Conservation (phyloP, 169 alveolate genomes). For the Plasmodium gonderi region DNA sequence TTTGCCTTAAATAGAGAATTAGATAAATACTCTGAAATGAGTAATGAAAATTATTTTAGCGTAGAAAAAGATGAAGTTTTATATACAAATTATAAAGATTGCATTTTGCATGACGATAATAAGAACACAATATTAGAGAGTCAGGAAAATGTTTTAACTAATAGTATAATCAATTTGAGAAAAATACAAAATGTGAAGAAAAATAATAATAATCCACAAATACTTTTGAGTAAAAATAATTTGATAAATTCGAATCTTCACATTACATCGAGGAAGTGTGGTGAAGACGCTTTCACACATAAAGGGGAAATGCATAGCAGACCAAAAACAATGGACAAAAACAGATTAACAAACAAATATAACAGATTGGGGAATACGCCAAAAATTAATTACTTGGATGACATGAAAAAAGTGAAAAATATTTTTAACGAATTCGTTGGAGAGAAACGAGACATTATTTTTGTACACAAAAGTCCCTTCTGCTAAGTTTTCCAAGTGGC, state of each 20-base stretch:
- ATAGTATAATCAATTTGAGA: neutral
- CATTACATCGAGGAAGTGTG: neutral
- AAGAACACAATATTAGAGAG: neutral
- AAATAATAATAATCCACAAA: neutral
- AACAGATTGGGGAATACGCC: neutral
- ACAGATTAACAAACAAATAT: neutral
- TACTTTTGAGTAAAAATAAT: no score
- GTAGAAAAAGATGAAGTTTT: neutral
- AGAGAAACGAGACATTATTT: neutral
- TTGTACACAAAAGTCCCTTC: slow-evolving; percentile 46
- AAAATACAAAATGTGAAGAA: neutral
- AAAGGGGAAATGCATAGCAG: neutral
- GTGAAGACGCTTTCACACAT: neutral
- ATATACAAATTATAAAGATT: neutral
- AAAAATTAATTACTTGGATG: slow-evolving; percentile 1
- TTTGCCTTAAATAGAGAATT: slow-evolving; percentile 11
- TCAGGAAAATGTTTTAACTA: neutral
- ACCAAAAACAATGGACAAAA: neutral
- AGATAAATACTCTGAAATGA: neutral
- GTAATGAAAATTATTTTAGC: slow-evolving; percentile 6
- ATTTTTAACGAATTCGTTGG: slow-evolving; percentile 49
- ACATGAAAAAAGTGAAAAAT: slow-evolving; percentile 2
- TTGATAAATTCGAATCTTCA: neutral
- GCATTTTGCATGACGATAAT: neutral
- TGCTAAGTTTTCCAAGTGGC: neutral